phyloP scores from a whole-genome alignment of 148 eudicot species.

The Rhododendron ovatum region DNA sequence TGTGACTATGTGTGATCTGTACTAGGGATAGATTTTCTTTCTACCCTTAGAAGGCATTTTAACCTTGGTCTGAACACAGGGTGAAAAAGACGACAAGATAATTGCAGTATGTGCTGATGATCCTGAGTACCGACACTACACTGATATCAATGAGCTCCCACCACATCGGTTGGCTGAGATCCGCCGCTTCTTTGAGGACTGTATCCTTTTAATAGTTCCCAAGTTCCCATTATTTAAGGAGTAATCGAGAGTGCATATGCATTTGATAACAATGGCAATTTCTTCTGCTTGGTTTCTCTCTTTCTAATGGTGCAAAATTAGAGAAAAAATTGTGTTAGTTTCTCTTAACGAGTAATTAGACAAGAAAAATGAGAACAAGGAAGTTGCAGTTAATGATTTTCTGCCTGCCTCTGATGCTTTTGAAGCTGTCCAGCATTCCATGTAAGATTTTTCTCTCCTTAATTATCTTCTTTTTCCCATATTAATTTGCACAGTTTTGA shows the following conservation, averaged over 20 bases:
- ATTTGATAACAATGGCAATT: background rate
- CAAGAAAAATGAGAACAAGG: slow-evolving; percentile 67
- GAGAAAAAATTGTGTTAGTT: background rate
- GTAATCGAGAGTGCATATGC: background rate
- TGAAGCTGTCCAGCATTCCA: slow-evolving; percentile 46
- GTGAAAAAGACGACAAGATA: slow-evolving; percentile 83
- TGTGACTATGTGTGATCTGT: background rate
- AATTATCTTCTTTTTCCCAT: background rate
- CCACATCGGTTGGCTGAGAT: slow-evolving; percentile 88
- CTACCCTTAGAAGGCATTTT: background rate
- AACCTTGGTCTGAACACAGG: slow-evolving; percentile 33
- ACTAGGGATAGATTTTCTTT: background rate
- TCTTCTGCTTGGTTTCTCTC: background rate
- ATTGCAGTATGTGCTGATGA: slow-evolving; percentile 88
- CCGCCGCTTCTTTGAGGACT: slow-evolving; percentile 87
- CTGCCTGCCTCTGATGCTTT: slow-evolving; percentile 41
- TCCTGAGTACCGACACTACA: slow-evolving; percentile 66
- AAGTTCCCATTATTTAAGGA: background rate
- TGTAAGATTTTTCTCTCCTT: slow-evolving; percentile 28
- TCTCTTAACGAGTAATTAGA: slow-evolving; percentile 33
- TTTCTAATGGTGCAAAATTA: background rate
- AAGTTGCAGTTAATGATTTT: slow-evolving; percentile 55
- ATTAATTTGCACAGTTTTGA: background rate
- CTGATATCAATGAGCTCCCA: slow-evolving; percentile 75
- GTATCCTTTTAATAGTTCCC: slow-evolving; percentile 39